Evolutionary conservation across 139 green algal species (phyloP).

Genomic region (Tetradesmus obliquus): DNA sequence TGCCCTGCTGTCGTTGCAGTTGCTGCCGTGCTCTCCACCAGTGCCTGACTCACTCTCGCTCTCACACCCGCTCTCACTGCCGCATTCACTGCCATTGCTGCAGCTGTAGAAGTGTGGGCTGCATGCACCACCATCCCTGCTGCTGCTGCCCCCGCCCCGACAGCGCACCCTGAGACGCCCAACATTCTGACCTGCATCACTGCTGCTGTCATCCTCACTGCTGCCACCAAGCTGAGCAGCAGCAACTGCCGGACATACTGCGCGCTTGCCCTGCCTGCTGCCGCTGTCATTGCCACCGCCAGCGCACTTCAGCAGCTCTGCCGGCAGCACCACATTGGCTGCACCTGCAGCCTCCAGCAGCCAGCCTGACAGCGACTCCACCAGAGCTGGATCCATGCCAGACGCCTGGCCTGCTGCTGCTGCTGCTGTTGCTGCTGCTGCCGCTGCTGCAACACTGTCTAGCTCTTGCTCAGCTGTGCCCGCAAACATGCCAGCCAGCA

Average conservation of each 20-base stretch:
- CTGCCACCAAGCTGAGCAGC: not conserved
- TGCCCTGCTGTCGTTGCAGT: not conserved
- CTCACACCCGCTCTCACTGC: not conserved
- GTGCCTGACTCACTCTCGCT: not conserved
- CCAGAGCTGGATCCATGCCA: not conserved
- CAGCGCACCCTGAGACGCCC: not conserved
- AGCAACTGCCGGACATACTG: not conserved
- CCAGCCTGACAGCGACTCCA: not conserved
- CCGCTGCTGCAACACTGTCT: not conserved
- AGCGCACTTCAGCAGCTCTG: not conserved
- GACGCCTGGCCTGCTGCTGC: not conserved
- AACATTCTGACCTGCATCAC: no score
- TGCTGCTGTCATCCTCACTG: not conserved
- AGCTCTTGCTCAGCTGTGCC: not conserved
- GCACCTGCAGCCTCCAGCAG: not conserved
- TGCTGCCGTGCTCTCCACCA: no score
- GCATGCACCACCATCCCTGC: not conserved
- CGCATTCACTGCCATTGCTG: not conserved
- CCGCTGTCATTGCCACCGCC: not conserved
- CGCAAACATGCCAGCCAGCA: not conserved
- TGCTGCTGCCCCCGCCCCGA: not conserved
- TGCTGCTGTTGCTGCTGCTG: not conserved
- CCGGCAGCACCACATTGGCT: not conserved
- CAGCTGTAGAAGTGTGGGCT: not conserved
- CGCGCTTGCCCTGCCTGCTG: not conserved